A percentile compares a stretch with the other conserved stretches of the same genome.
phyloP scores from a whole-genome alignment of 768 basidiomycete species.

The Serpula lacrymans region DNA sequence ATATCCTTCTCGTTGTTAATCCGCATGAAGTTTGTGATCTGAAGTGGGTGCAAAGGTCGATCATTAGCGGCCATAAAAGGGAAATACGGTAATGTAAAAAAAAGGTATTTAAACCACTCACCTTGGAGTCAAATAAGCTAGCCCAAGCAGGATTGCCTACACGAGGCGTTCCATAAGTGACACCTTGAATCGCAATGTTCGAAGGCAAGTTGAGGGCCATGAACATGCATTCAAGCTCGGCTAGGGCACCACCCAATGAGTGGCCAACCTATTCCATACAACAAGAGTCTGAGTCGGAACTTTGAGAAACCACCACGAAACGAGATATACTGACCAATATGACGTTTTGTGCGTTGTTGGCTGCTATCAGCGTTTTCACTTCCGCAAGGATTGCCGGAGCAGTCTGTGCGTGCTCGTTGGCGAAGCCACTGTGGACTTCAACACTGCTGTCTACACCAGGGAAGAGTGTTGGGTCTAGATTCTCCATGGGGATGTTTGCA shows the following conservation, averaged over 20 bases:
- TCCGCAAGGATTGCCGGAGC: conserved; percentile 42
- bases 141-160: conserved; percentile 28
- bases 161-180: conserved; percentile 29
- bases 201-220: conserved; percentile 46
- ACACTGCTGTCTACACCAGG: conserved; percentile 47
- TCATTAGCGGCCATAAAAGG: too few relatives aligned
- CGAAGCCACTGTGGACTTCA: conserved; percentile 53
- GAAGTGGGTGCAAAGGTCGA: too few relatives aligned
- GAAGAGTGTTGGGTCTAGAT: conserved; percentile 46
- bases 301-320: conserved; percentile 1
- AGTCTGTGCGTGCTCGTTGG: conserved; percentile 45
- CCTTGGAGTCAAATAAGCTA: conserved; percentile 21
- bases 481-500: conserved; percentile 34
- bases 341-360: conserved; percentile 36
- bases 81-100: too few relatives aligned
- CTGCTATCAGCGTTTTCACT: conserved; percentile 37
- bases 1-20: conserved; percentile 35
- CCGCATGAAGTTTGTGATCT: conserved; percentile 23
- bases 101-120: conserved; percentile 13
- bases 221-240: conserved; percentile 48
- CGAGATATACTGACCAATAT: conserved; percentile 31
- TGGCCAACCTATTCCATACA: conserved; percentile 39
- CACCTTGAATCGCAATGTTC: conserved; percentile 26
- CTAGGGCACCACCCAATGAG: conserved; percentile 51
- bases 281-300: too few relatives aligned